Evolutionary conservation across 495 filamentous ascomycete species (phyloP).

Genomic region (Penicillium steckii): DNA sequence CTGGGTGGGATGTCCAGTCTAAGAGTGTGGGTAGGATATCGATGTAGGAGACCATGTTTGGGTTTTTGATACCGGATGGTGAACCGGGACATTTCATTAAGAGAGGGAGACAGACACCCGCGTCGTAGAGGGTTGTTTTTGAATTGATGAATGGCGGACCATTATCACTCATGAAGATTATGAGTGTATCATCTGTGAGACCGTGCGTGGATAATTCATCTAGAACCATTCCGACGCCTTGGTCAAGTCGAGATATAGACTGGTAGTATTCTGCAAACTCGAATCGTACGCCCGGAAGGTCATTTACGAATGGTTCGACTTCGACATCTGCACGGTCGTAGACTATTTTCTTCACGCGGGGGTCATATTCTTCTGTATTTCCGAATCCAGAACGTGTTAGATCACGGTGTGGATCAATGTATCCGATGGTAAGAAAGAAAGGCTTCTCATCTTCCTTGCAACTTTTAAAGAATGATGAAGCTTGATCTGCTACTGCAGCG

Average conservation of each 20-base stretch:
- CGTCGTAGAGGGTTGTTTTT: conserved; percentile 48
- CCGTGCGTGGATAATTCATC: conserved; percentile 29
- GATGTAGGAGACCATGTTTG: conserved; percentile 46
- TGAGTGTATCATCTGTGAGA: conserved; percentile 33
- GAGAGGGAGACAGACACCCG: conserved; percentile 42
- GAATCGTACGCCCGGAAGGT: conserved; percentile 33
- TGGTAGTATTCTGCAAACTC: conserved; percentile 46
- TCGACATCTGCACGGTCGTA: conserved; percentile 29
- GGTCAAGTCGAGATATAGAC: conserved; percentile 38
- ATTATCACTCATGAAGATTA: conserved; percentile 48
- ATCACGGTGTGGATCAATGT: conserved; percentile 45
- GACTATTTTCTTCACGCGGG: conserved; percentile 10
- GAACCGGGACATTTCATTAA: conserved; percentile 33
- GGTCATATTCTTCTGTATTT: conserved; percentile 26
- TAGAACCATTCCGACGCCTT: conserved; percentile 40
- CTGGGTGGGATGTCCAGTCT: conserved; percentile 32
- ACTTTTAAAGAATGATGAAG: conserved; percentile 32
- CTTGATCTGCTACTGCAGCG: conserved; percentile 31
- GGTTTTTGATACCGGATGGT: conserved; percentile 26
- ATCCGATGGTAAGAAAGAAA: conserved; percentile 45
- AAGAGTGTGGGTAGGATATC: conserved; percentile 46
- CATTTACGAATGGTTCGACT: conserved; percentile 33
- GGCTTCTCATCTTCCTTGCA: conserved; percentile 25
- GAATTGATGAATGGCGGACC: conserved; percentile 49
- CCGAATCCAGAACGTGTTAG: conserved; percentile 40